Evolutionary conservation across 2,329 filamentous ascomycete genomes (phyloP), one percentile per base, ranked within the genome.

Genomic region (Aspergillus alliaceus): DNA sequence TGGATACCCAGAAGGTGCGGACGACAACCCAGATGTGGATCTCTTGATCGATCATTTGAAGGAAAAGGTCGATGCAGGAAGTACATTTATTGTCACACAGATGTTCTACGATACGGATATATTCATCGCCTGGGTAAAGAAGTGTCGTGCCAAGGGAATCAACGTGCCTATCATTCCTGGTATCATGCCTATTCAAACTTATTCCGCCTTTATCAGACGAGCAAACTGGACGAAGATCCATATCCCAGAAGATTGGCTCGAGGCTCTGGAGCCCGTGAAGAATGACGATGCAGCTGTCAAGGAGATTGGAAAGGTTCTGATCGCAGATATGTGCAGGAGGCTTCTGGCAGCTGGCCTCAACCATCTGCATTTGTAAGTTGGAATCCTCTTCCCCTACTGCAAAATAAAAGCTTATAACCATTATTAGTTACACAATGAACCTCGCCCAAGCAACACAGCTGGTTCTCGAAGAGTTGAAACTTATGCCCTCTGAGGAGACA

Each of bases 81-180:
- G 89, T 60, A 89, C 90, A 6, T 99, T 98, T 73, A 90, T 99
- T 62, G 90, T 99, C 53, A 98, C 95, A 0, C 95, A 99, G 79
- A 99, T 99, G 95, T 98, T 98, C 78, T 99, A 99, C 80, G 93
- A 99, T 70, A 93, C 86, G 50, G 93, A 99, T 69, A 93, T 95
- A 72, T 99, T 99, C 77, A 77, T 98, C 53, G 84, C 87, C 53
- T 99, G 95, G 95, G 90, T 96, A 35, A 81, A 85, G 65, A 95
- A 90, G 72, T 92, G 93, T 58, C 89, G 93, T 50, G 91, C 88
- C 52, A 87, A 86, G 69, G 95, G 95, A 48, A 93, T 99, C 70
- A 87, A 79, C 25, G 81, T 95, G 31, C 90, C 90, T 15, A 95
- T 96, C 64, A 84, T 96, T 49, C 90, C 90, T 2, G 92, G 91